A percentile compares a stretch with the other conserved stretches of the same genome.
These are phyloP conservation scores for Eutrema salsugineum DNA, from an alignment of 441 rosid species.

Conservation along the genomic window DNA sequence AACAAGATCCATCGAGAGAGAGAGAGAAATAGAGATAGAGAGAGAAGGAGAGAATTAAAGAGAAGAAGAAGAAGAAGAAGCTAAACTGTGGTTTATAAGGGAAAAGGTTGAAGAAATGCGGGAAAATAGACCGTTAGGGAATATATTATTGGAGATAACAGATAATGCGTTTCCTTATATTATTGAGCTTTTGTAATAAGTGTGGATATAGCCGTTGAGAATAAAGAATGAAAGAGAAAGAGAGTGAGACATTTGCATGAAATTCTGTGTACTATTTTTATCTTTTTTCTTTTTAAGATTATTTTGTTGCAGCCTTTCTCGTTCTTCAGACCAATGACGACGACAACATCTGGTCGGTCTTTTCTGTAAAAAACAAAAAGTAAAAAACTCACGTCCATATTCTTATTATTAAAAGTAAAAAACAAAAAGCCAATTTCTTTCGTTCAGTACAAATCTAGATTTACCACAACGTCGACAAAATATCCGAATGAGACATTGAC, in stretches of 20 bases:
- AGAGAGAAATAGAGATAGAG: background rate
- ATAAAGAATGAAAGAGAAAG: background rate
- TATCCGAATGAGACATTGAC: background rate
- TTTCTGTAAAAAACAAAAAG: background rate
- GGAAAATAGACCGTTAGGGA: constrained; percentile 64
- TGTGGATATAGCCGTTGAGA: constrained; percentile 29
- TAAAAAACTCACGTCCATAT: background rate
- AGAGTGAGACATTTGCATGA: constrained; percentile 23
- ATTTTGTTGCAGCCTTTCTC: background rate
- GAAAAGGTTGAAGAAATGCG: constrained; percentile 13
- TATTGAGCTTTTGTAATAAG: constrained; percentile 20
- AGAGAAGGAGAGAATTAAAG: background rate
- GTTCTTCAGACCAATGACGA: constrained; percentile 1
- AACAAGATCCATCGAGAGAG: constrained; percentile 23
- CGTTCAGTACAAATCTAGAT: background rate
- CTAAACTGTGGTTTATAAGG: background rate
- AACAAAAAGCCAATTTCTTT: background rate
- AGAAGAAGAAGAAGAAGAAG: background rate
- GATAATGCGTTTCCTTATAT: constrained; percentile 10
- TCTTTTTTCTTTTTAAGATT: background rate
- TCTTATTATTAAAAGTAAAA: no score
- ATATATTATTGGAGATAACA: constrained; percentile 8
- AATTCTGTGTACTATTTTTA: constrained; percentile 13
- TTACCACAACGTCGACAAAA: background rate
- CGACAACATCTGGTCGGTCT: constrained; percentile 19